Percentiles rank a stretch among this genome's conserved stretches.
Evolutionary conservation across 139 green algal species (phyloP).

Genomic region (Coelastrella sp.): DNA sequence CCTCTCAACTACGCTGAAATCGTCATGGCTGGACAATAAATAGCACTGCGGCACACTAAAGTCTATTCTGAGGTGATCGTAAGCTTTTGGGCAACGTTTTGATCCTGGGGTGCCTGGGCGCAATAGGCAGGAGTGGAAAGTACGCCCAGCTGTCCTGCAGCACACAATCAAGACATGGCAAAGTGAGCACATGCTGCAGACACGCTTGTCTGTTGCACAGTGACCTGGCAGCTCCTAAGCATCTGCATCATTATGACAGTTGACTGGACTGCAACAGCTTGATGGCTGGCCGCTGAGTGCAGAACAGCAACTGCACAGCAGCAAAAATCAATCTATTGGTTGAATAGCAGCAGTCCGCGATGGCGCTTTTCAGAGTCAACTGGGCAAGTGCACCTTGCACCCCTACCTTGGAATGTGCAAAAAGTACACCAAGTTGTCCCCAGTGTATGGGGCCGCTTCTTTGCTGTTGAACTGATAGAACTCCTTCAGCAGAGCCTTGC

Average conservation of each 20-base stretch:
- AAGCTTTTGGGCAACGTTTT: slow-evolving; percentile 74
- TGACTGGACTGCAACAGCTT: too few species aligned
- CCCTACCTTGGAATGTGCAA: slow-evolving; percentile 84
- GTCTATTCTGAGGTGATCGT: slow-evolving; percentile 88
- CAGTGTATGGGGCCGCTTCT: slow-evolving; percentile 57
- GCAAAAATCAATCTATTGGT: too few species aligned
- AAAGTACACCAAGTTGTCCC: slow-evolving; percentile 89
- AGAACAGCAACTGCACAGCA: too few species aligned
- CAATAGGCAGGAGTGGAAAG: slow-evolving; percentile 68
- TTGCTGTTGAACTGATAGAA: slow-evolving; percentile 60
- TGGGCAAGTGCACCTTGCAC: background rate
- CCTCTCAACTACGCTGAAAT: slow-evolving; percentile 75
- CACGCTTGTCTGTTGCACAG: too few species aligned
- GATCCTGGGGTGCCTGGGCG: slow-evolving; percentile 32
- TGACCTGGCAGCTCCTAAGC: too few species aligned
- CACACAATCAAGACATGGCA: background rate
- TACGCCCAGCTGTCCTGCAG: slow-evolving; percentile 88
- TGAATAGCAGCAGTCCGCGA: too few species aligned
- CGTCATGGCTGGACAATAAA: slow-evolving; percentile 85
- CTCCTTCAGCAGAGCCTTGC: slow-evolving; percentile 47
- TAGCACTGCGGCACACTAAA: slow-evolving; percentile 68
- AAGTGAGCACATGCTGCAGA: background rate
- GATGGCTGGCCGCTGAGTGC: too few species aligned
- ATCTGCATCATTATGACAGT: background rate
- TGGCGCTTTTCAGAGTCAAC: too few species aligned